Conservation (phyloP, 768 basidiomycete genomes). For the Mrakia hoshinonis region DNA sequence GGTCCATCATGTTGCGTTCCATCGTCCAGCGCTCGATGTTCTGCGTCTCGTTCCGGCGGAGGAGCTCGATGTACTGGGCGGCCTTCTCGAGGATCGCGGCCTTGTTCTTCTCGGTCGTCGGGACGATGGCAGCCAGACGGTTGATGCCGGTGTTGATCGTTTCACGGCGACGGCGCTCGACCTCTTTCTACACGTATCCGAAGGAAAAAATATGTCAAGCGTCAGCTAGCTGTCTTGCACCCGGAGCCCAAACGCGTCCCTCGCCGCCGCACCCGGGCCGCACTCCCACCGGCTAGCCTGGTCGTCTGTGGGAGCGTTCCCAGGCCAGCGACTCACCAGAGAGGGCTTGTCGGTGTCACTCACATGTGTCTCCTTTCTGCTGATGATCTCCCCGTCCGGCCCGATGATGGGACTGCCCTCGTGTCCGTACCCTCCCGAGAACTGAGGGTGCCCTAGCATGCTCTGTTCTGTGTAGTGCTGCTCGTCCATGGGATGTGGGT, state of each 20-base stretch:
- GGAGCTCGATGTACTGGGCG: constrained; percentile 81
- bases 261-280: too few species aligned
- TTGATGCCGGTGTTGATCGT: constrained; percentile 97
- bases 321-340: background rate
- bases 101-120: constrained; percentile 44
- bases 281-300: background rate
- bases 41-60: constrained; percentile 80
- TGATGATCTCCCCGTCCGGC: constrained; percentile 16
- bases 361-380: constrained; percentile 41
- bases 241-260: too few species aligned
- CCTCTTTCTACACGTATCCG: constrained; percentile 99
- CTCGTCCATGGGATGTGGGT: background rate
- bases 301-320: background rate
- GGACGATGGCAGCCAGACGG: constrained; percentile 56
- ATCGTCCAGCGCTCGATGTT: constrained; percentile 92
- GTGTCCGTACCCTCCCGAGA: background rate
- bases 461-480: background rate
- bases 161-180: constrained; percentile 85
- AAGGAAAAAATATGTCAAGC: too few species aligned
- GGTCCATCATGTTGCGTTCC: constrained; percentile 84
- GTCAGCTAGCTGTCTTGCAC: too few species aligned
- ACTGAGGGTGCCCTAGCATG: background rate
- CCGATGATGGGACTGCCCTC: background rate
- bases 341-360: constrained; percentile 25
- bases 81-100: constrained; percentile 79